Base-by-base conservation (phyloP, 768 basidiomycete genomes). In the Amanita molliuscula region DNA sequence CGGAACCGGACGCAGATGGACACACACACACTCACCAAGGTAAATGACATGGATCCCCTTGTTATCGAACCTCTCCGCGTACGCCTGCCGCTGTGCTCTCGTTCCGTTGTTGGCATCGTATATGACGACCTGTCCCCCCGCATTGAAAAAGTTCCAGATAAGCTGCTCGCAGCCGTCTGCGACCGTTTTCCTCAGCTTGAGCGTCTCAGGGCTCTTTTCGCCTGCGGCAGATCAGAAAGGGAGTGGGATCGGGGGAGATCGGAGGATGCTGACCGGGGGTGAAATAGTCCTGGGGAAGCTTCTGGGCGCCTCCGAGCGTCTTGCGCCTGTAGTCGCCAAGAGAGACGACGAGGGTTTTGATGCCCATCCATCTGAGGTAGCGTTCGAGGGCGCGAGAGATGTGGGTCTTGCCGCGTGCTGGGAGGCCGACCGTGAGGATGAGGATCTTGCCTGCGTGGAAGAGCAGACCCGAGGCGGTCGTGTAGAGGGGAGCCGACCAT, bases 41-140 rank as follows among this genome's bases (percentile, higher is more conserved):
- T 97, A 75, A 58, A 98, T 79, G 53, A 99, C 90, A 72, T 98
- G 95, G 46, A 97, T 85, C 1, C 88, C 92, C 18, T 67, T 75
- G 59, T 78, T 77, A 63, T 88, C 84, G 60, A 95, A 97, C 67
- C 81, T 93, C 67, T 93, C 82, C 0, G 84, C 82, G 44, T 96
- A 64, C 18, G 71, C 70, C 54, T 84, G 79, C 48, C 96, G 71
- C 26, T 75, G 75, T 42, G 73, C 75, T 18, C 74, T 71, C 6
- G 79, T 81, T 1, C 92, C 92, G 58, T 97, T 97, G 61, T 99
- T 99, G 25, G 96, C 96, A 62, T 99, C 96, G 69, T 97, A 98
- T 55, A 99, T 94, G 33, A 95, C 91, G 21, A 98, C 94, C 64
- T 99, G 96, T 0, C 95, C 96, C 4, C 90, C 86, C 2, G 65